A percentile compares a stretch with the other conserved stretches of the same genome.
Conservation (phyloP, 2,329 filamentous ascomycete species). For the Calonectria honghensis region DNA sequence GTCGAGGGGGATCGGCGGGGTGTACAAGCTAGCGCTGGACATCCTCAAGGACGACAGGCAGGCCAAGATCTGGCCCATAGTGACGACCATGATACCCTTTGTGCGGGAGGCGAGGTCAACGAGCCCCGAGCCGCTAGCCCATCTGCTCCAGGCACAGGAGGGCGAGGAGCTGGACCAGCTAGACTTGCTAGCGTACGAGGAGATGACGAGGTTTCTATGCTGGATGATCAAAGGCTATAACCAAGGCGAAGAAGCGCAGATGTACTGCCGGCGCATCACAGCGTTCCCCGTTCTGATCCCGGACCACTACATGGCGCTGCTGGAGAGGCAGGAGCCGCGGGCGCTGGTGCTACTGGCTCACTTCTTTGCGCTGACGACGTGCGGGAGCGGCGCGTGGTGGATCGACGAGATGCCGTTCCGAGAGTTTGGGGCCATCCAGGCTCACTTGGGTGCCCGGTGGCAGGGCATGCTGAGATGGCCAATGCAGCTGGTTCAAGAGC, state of each 20-base stretch:
- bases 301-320: constrained; percentile 41
- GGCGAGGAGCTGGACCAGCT: constrained; percentile 33
- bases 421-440: constrained; percentile 31
- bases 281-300: constrained; percentile 49
- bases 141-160: constrained; percentile 30
- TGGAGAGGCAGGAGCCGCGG: constrained; percentile 45
- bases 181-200: constrained; percentile 46
- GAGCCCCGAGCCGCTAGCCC: constrained; percentile 41
- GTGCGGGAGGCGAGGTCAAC: constrained; percentile 13
- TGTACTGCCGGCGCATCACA: constrained; percentile 45
- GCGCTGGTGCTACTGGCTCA: constrained; percentile 52
- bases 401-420: constrained; percentile 35
- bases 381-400: constrained; percentile 42
- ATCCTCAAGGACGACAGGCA: constrained; percentile 39
- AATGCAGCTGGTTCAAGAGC: constrained; percentile 8
- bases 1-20: constrained; percentile 48
- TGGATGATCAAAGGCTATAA: constrained; percentile 43
- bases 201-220: constrained; percentile 44
- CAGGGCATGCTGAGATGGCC: constrained; percentile 29
- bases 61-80: constrained; percentile 43
- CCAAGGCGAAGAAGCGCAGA: constrained; percentile 39
- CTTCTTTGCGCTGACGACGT: constrained; percentile 48
- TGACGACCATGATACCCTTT: constrained; percentile 37
- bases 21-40: constrained; percentile 41
- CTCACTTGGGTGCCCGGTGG: constrained; percentile 16